Conservation (phyloP, 1,139 yeast species). For the Candida sanyaensis region DNA sequence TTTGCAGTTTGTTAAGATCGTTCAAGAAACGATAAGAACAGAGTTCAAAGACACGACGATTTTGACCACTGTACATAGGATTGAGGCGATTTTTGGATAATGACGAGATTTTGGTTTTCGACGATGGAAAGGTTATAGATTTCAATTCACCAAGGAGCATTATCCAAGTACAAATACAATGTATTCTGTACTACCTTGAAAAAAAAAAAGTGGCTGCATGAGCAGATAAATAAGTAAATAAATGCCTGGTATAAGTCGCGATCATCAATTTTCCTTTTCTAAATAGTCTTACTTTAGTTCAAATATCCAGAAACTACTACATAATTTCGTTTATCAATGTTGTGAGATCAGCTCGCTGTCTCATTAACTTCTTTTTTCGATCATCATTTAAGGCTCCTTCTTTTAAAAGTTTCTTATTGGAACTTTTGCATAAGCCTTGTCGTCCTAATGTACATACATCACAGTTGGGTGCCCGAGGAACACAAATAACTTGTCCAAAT, state of each 20-base stretch:
- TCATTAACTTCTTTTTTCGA: conserved; percentile 32
- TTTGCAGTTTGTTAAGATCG: conserved; percentile 72
- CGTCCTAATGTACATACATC: conserved; percentile 66
- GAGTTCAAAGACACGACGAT: conserved; percentile 70
- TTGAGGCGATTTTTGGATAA: conserved; percentile 82
- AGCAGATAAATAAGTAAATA: not conserved
- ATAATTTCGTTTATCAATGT: conserved; percentile 1
- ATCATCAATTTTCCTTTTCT: no score
- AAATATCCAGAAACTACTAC: not conserved
- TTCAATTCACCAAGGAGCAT: conserved; percentile 53
- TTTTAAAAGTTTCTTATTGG: conserved; percentile 44
- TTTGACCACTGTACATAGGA: conserved; percentile 79
- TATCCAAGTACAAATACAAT: conserved; percentile 24
- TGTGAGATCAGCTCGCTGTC: conserved; percentile 32
- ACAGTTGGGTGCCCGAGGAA: conserved; percentile 71
- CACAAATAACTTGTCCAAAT: conserved; percentile 88
- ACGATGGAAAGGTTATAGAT: conserved; percentile 69
- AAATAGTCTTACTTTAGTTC: not conserved
- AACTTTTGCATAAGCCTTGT: conserved; percentile 53
- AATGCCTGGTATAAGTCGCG: no score
- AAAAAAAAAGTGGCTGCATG: conserved; percentile 28
- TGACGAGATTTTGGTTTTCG: conserved; percentile 66
- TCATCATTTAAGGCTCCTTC: conserved; percentile 29
- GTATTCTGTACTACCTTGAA: conserved; percentile 33
- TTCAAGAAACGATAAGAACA: conserved; percentile 70